Conservation (phyloP, 2,329 filamentous ascomycete genomes). For the Colletotrichum sp. region DNA sequence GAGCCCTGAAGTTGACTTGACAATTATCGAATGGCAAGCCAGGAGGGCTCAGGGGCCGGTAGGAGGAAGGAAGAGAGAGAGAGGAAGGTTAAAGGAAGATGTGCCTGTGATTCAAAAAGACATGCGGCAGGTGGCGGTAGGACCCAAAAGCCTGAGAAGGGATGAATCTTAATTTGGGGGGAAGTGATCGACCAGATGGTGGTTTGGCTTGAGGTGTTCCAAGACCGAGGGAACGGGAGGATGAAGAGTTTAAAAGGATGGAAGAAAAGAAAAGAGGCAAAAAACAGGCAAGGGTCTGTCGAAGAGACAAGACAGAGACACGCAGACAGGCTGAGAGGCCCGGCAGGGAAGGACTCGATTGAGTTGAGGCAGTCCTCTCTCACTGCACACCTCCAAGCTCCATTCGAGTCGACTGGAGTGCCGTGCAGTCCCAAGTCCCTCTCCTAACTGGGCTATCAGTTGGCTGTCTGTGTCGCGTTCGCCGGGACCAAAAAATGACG, state of each 20-base stretch:
- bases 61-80: background rate
- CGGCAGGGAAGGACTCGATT: conserved; percentile 18
- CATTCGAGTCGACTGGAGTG: background rate
- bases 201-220: background rate
- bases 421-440: background rate
- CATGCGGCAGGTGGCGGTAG: conserved; percentile 10
- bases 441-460: conserved; percentile 1
- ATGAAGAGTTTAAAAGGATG: conserved; percentile 16
- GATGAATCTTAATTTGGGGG: conserved; percentile 1
- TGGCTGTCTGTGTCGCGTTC: conserved; percentile 17
- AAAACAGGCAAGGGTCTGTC: conserved; percentile 17
- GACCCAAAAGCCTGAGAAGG: background rate
- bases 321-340: background rate
- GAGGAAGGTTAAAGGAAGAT: background rate
- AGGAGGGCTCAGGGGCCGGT: background rate
- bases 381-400: conserved; percentile 1
- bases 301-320: conserved; percentile 3
- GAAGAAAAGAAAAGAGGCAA: conserved; percentile 8
- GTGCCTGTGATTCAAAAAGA: background rate
- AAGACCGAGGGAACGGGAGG: conserved; percentile 5
- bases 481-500: conserved; percentile 20
- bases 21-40: background rate
- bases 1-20: background rate
- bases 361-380: conserved; percentile 20
- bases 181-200: background rate